Conservation (phyloP, 495 filamentous ascomycete species). For the Lasiosphaeria hispida region DNA sequence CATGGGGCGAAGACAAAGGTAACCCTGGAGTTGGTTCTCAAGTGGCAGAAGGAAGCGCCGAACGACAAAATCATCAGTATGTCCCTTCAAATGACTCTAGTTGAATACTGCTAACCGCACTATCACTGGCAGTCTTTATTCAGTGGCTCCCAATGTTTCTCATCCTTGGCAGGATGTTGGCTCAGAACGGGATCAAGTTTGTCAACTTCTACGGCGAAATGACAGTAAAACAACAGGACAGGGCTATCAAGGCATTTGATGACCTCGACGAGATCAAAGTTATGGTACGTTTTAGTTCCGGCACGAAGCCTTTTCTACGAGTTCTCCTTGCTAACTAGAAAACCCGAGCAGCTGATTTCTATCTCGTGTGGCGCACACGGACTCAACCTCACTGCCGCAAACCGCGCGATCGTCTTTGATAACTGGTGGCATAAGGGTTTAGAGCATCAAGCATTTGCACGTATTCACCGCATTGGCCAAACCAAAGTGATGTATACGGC, state of each 20-base stretch:
- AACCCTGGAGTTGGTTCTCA: constrained; percentile 27
- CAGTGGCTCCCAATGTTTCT: constrained; percentile 33
- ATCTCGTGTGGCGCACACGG: constrained; percentile 34
- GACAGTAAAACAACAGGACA: constrained; percentile 13
- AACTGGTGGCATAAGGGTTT: constrained; percentile 40
- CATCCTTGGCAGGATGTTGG: constrained; percentile 34
- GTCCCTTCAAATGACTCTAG: neutral
- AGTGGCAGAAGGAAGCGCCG: constrained; percentile 35
- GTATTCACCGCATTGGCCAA: constrained; percentile 64
- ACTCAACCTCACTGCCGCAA: constrained; percentile 34
- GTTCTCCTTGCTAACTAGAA: neutral
- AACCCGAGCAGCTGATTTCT: constrained; percentile 26
- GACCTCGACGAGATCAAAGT: constrained; percentile 25
- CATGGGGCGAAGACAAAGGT: constrained; percentile 34
- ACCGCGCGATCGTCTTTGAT: constrained; percentile 44
- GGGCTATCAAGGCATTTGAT: constrained; percentile 21
- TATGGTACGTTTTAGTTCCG: constrained; percentile 17
- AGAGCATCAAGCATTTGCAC: constrained; percentile 57
- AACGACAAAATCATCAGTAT: constrained; percentile 40
- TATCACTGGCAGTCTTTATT: constrained; percentile 26
- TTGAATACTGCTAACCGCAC: neutral
- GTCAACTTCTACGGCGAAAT: constrained; percentile 28
- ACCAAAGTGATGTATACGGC: constrained; percentile 50
- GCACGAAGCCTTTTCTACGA: neutral
- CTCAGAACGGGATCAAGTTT: constrained; percentile 20